Conservation (phyloP, 164 flowering plant genomes). For the Aristolochia fimbriata region DNA sequence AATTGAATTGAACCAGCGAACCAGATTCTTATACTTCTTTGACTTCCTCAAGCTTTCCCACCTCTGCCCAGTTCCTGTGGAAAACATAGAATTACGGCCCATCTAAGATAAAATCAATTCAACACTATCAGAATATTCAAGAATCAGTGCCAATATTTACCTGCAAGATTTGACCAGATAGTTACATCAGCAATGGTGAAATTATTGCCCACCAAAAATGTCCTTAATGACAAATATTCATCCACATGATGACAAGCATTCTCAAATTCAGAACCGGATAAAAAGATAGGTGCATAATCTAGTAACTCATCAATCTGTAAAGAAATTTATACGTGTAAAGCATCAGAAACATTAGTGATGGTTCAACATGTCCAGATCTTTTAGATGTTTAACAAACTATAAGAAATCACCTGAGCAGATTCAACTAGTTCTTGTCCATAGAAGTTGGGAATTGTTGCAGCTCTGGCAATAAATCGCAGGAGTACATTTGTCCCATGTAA, state of each 20-base stretch:
- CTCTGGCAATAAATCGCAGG: constrained; percentile 55
- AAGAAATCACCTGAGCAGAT: constrained; percentile 43
- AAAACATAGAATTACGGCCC: not conserved
- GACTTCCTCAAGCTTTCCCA: constrained; percentile 93
- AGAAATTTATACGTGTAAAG: not conserved
- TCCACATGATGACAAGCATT: constrained; percentile 56
- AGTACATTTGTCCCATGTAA: constrained; percentile 45
- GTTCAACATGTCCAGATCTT: not conserved
- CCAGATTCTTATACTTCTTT: constrained; percentile 63
- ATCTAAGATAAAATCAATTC: no score
- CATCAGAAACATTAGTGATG: not conserved
- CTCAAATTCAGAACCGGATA: constrained; percentile 79
- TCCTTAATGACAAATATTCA: constrained; percentile 36
- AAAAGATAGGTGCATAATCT: constrained; percentile 49
- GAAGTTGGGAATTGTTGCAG: constrained; percentile 31
- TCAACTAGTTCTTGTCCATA: constrained; percentile 44
- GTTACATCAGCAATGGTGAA: constrained; percentile 74
- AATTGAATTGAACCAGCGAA: constrained; percentile 61
- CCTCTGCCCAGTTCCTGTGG: constrained; percentile 67
- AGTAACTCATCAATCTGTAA: constrained; percentile 79
- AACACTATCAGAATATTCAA: not conserved
- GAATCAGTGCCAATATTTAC: constrained; percentile 18
- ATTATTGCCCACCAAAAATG: constrained; percentile 57
- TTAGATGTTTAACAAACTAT: not conserved
- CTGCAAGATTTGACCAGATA: constrained; percentile 87